A percentile compares a stretch with the other conserved stretches of the same genome.
phyloP scores from a whole-genome alignment of 2,329 filamentous ascomycete species.

The Fusarium globosum region DNA sequence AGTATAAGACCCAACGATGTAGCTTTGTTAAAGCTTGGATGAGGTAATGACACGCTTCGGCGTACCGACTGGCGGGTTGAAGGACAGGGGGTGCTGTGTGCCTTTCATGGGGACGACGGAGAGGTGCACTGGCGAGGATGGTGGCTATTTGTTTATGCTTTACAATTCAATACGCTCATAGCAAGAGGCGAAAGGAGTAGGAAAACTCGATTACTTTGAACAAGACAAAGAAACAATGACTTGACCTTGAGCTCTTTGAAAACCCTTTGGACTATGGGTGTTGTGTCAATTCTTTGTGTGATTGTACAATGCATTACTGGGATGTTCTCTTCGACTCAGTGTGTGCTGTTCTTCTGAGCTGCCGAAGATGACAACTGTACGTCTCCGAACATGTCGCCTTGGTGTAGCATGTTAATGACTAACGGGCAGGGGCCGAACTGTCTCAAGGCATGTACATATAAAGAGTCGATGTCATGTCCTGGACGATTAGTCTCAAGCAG shows the following conservation, averaged over 20 bases:
- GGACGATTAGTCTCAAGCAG: not conserved
- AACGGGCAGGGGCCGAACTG: not conserved
- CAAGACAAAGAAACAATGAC: constrained; percentile 34
- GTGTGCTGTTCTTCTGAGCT: not conserved
- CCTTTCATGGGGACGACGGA: constrained; percentile 5
- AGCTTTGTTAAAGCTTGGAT: constrained; percentile 29
- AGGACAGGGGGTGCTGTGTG: constrained; percentile 25
- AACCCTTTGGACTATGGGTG: not conserved
- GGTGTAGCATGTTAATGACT: not conserved
- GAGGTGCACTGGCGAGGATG: constrained; percentile 33
- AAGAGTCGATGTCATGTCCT: not conserved
- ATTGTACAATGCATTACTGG: not conserved
- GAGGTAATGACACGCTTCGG: constrained; percentile 37
- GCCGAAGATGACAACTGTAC: not conserved
- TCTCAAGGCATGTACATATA: not conserved
- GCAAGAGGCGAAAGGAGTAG: constrained; percentile 52
- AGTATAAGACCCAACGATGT: constrained; percentile 42
- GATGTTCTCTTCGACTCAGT: not conserved
- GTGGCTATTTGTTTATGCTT: constrained; percentile 40
- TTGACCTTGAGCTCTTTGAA: constrained; percentile 11
- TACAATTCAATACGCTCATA: constrained; percentile 47
- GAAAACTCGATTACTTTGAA: constrained; percentile 45
- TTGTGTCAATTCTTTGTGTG: not conserved
- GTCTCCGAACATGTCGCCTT: not conserved
- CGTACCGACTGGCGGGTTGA: constrained; percentile 34